Base-by-base conservation (phyloP, 2,329 filamentous ascomycete species). In the Cladosporium phlei region DNA sequence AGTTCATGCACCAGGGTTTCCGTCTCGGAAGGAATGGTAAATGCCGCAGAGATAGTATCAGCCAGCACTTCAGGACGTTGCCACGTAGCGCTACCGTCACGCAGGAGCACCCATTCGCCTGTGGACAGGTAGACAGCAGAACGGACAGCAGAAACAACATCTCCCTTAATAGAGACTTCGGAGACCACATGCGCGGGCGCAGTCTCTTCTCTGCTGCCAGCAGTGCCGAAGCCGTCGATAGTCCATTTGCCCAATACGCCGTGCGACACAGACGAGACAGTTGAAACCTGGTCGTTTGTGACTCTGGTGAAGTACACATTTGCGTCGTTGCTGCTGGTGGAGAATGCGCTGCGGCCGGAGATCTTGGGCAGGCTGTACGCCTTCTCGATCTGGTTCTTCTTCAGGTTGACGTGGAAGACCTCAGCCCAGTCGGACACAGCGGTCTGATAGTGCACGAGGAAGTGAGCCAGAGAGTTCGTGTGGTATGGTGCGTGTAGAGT, bases 301-400 rank as follows among this genome's bases (percentile, higher is more conserved):
- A 93, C 75, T 49, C 90, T 82, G 2, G 86, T 90, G 64, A 97
- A 95, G 70, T 88, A 96, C 6, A 95, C 84, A 58, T 93, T 90
- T 16, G 85, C 82, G 49, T 83, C 85, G 30, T 80, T 78, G 2
- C 82, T 86, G 67, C 85, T 93, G 0, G 81, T 84, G 0, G 89
- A 85, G 62, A 96, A 88, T 1, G 85, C 80, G 19, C 88, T 89
- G 30, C 72, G 73, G 1, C 85, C 87, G 19, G 77, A 67, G 16
- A 89, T 66, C 43, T 80, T 79, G 0, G 90, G 86, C 10, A 97
- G 73, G 21, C 84, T 80, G 63, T 95, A 95, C 1, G 85, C 85
- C 64, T 87, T 88, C n/a, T 75, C 77, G 21, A 91, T 76, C 14
- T 76, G 77, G 45, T 75, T 78, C 49, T 75, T 83, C 68, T 83